Base-by-base conservation (phyloP, 2,329 filamentous ascomycete genomes). In the Ilyonectria destructans region DNA sequence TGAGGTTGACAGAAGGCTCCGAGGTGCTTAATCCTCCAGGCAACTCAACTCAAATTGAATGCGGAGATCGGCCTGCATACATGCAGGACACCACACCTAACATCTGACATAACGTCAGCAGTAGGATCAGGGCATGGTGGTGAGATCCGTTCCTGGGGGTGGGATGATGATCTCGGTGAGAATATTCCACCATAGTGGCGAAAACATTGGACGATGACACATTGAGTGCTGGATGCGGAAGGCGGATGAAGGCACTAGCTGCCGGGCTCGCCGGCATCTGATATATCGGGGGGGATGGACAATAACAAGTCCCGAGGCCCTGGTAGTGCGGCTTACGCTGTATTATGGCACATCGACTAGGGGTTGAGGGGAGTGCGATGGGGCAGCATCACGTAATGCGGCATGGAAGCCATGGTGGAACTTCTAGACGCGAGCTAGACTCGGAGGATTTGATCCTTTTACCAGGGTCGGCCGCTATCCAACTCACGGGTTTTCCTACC, bases 201-300 rank as follows among this genome's bases (percentile, higher is more conserved):
- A 48, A 48, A 33, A 62, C 37, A 62, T 40, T 49, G 51, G 59
- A 56, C 54, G 51, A 62, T 62, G 55, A 62, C 59, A 62, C 46
- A 62, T 55, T 48, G 15, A 31, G 9, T 31, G 29, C 26, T 26
- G n/a, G 19, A 37, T 55, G 31, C 19, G 31, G 31, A 55, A 33
- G 26, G 46, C 59, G 51, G 49, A 40, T 56, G 37, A 55, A 56
- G 23, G 59, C 29, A 46, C 59, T 56, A 62, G 37, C 31, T 55
- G 51, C 59, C 59, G 51, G 31, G 40, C 10, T 56, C 51, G 26
- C 59, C 37, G 37, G 37, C 37, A 40, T 40, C 37, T 40, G 51
- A 62, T 61, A 54, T n/a, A 55, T 40, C 26, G 29, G 43, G 9
- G 23, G 46, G 6, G 10, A 40, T 21, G 19, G 35, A 17, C 58